Evolutionary conservation across 2,329 filamentous ascomycete species (phyloP).

Genomic region (Penicillium janthinellum): DNA sequence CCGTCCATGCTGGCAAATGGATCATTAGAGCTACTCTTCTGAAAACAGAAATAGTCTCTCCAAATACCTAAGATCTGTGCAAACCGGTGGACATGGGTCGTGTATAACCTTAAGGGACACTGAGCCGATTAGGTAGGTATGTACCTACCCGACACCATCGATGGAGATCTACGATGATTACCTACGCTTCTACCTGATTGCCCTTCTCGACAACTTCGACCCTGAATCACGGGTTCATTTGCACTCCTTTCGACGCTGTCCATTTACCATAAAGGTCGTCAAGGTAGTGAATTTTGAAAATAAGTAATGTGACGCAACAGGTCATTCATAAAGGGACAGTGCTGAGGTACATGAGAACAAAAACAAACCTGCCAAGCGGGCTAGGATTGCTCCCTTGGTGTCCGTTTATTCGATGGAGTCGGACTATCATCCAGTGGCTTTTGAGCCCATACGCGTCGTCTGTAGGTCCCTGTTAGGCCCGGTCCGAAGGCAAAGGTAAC

Average conservation of each 20-base stretch:
- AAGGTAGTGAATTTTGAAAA: neutral
- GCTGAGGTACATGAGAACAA: neutral
- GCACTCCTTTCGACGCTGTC: neutral
- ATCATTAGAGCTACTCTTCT: too few relatives aligned
- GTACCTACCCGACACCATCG: too few relatives aligned
- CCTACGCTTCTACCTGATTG: neutral
- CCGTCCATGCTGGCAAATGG: too few relatives aligned
- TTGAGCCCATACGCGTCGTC: slow-evolving; percentile 24
- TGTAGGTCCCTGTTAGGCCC: neutral
- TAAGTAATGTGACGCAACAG: neutral
- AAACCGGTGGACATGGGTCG: too few relatives aligned
- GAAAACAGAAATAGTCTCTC: too few relatives aligned
- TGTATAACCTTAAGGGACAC: too few relatives aligned
- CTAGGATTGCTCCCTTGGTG: slow-evolving; percentile 30
- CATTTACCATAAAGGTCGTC: neutral
- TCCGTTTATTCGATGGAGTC: slow-evolving; percentile 13
- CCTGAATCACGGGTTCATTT: neutral
- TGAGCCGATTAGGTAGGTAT: too few relatives aligned
- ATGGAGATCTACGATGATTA: too few relatives aligned
- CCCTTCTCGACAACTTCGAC: neutral
- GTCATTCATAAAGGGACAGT: neutral
- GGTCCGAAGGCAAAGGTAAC: neutral
- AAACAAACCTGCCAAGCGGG: neutral
- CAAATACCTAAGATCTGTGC: too few relatives aligned
- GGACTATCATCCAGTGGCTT: slow-evolving; percentile 11